Evolutionary conservation across 345 rosid genomes (phyloP).

Genomic region (Populus ilicifolia): DNA sequence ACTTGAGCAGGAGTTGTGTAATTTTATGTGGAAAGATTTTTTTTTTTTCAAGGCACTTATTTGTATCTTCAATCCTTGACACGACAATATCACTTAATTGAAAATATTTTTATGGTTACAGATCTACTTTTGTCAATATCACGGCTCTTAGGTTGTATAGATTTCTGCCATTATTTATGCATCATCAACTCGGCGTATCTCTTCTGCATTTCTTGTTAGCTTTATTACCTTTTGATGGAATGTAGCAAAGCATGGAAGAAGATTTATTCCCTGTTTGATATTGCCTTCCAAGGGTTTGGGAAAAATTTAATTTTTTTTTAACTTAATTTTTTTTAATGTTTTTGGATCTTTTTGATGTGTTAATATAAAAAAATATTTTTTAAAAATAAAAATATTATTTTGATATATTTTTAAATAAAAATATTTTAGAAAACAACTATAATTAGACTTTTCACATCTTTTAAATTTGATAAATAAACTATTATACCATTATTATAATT

Average conservation of each 20-base stretch:
- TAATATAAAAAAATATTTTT: no score
- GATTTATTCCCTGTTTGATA: conserved; percentile 1
- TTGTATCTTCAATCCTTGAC: background rate
- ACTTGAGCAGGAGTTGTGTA: conserved; percentile 7
- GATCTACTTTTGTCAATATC: background rate
- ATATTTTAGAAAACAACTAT: accelerated
- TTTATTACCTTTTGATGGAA: background rate
- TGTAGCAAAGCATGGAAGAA: background rate
- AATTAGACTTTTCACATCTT: background rate
- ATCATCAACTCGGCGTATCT: conserved; percentile 56
- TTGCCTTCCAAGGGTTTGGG: no score
- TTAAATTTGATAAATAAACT: background rate
- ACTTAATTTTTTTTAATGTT: no score
- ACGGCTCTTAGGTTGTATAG: conserved; percentile 2
- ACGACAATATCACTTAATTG: conserved; percentile 3
- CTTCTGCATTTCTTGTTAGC: conserved; percentile 54
- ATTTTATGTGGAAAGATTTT: conserved; percentile 28
- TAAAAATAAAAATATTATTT: no score
- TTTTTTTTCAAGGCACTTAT: conserved; percentile 6
- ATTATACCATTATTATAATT: background rate
- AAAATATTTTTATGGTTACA: conserved; percentile 5
- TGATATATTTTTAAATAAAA: no score
- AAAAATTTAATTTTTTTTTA: no score
- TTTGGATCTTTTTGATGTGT: no score
- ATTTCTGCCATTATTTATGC: conserved; percentile 4